Evolutionary conservation across 1,284 basidiomycete genomes (phyloP).

Genomic region (Amylostereum areolatum): DNA sequence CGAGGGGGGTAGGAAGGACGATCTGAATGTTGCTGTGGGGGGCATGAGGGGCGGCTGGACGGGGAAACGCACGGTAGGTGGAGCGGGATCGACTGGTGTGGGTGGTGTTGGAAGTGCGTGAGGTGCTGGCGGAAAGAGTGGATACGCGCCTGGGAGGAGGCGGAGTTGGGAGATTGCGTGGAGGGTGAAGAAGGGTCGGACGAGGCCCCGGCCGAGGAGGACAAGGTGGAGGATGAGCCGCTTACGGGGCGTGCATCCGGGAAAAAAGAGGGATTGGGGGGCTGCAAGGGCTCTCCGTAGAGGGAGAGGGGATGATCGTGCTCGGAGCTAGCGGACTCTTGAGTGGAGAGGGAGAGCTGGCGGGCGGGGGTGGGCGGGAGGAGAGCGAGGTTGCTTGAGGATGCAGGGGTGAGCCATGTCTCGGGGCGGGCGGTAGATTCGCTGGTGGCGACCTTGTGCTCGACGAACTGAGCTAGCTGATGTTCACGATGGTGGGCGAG

Average conservation of each 20-base stretch:
- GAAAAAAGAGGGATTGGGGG: constrained; percentile 24
- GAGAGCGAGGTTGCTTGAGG: constrained; percentile 23
- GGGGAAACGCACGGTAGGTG: constrained; percentile 25
- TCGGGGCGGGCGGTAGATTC: not conserved
- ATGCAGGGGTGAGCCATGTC: constrained; percentile 5
- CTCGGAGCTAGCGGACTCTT: constrained; percentile 22
- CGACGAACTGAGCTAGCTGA: constrained; percentile 28
- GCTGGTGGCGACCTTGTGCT: constrained; percentile 9
- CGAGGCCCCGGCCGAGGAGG: constrained; percentile 6
- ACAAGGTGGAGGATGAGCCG: constrained; percentile 12
- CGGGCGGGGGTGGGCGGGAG: constrained; percentile 17
- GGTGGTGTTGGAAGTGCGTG: constrained; percentile 23
- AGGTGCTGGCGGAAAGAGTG: constrained; percentile 20
- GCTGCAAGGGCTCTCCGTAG: constrained; percentile 14
- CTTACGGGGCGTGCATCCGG: not conserved
- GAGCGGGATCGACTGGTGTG: constrained; percentile 15
- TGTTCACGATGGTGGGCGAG: constrained; percentile 54
- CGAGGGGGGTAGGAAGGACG: constrained; percentile 51
- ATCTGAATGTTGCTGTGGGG: constrained; percentile 53
- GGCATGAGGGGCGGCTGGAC: constrained; percentile 44
- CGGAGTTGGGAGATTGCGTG: constrained; percentile 7
- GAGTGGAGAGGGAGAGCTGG: constrained; percentile 19
- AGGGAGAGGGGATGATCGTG: constrained; percentile 15
- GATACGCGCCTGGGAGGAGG: not conserved
- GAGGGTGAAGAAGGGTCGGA: constrained; percentile 2